Conservation (phyloP, 768 basidiomycete genomes). For the Agrocybe pediades region DNA sequence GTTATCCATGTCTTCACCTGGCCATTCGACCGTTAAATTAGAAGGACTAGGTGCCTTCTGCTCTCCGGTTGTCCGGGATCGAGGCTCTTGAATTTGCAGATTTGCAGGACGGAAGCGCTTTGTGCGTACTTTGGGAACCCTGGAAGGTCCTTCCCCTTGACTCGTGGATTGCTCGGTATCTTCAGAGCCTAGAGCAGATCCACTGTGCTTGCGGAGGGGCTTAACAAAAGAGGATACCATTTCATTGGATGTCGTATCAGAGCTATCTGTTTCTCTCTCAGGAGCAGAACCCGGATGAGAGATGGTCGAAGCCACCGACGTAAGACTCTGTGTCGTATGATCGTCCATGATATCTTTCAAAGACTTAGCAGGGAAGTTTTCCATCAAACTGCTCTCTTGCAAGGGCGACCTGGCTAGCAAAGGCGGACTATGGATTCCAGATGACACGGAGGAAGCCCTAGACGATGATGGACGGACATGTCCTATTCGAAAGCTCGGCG, state of each 20-base stretch:
- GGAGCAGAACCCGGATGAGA: background rate
- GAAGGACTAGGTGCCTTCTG: conserved; percentile 45
- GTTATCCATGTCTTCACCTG: conserved; percentile 48
- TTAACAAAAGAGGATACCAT: conserved; percentile 17
- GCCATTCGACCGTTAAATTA: conserved; percentile 54
- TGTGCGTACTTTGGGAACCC: conserved; percentile 49
- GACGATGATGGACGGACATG: conserved; percentile 36
- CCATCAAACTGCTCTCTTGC: conserved; percentile 19
- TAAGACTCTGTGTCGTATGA: background rate
- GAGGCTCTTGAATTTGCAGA: conserved; percentile 44
- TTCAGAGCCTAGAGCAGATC: conserved; percentile 18
- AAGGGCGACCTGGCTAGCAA: conserved; percentile 22
- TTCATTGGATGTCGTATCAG: conserved; percentile 23
- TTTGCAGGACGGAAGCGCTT: conserved; percentile 54
- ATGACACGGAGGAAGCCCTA: conserved; percentile 43
- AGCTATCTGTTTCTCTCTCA: conserved; percentile 16
- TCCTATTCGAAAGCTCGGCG: conserved; percentile 46
- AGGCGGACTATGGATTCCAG: conserved; percentile 39
- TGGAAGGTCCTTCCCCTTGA: conserved; percentile 29
- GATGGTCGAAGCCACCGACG: background rate
- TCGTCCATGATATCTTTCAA: background rate
- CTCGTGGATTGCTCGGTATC: conserved; percentile 58
- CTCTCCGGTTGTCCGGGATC: conserved; percentile 25
- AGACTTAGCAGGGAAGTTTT: conserved; percentile 7
- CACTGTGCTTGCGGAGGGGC: conserved; percentile 38